phyloP scores from a whole-genome alignment of 1,284 basidiomycete species.

The Entoloma clypeatum region DNA sequence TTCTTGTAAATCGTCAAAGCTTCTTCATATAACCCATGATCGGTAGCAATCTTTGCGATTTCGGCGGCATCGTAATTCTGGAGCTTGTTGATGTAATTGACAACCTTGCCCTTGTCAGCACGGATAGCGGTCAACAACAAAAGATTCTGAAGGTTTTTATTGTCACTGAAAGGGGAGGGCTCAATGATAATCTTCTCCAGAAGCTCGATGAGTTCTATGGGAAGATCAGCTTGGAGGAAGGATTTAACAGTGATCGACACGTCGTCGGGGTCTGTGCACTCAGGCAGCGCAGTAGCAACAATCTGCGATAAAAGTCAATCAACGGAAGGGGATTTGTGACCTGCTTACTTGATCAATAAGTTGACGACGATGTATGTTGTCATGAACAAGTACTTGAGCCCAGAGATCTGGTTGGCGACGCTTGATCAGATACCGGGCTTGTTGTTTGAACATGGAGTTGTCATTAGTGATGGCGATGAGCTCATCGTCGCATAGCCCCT shows the following conservation, averaged over 20 bases:
- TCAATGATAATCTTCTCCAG: slow-evolving; percentile 99
- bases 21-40: slow-evolving; percentile 95
- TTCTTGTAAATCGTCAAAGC: slow-evolving; percentile 97
- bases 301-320: slow-evolving; percentile 45
- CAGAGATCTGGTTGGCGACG: slow-evolving; percentile 94
- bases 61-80: slow-evolving; percentile 94
- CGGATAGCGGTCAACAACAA: slow-evolving; percentile 95
- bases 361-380: slow-evolving; percentile 90
- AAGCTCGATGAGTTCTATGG: slow-evolving; percentile 95
- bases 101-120: slow-evolving; percentile 98
- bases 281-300: slow-evolving; percentile 91
- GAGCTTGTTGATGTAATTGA: slow-evolving; percentile 97
- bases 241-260: slow-evolving; percentile 99
- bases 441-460: slow-evolving; percentile 99
- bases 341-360: slow-evolving; percentile 90
- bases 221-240: slow-evolving; percentile 96
- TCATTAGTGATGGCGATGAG: slow-evolving; percentile 97
- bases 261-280: slow-evolving; percentile 98
- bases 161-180: slow-evolving; percentile 96
- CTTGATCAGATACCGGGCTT: slow-evolving; percentile 97
- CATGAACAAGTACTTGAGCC: slow-evolving; percentile 89
- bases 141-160: slow-evolving; percentile 93
- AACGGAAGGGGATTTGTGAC: neutral
- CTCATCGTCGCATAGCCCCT: slow-evolving; percentile 99
- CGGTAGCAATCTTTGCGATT: slow-evolving; percentile 96